Percentiles rank a stretch among this genome's conserved stretches.
Evolutionary conservation across 2,329 filamentous ascomycete genomes (phyloP).

Genomic region (Diplocarpon mali): DNA sequence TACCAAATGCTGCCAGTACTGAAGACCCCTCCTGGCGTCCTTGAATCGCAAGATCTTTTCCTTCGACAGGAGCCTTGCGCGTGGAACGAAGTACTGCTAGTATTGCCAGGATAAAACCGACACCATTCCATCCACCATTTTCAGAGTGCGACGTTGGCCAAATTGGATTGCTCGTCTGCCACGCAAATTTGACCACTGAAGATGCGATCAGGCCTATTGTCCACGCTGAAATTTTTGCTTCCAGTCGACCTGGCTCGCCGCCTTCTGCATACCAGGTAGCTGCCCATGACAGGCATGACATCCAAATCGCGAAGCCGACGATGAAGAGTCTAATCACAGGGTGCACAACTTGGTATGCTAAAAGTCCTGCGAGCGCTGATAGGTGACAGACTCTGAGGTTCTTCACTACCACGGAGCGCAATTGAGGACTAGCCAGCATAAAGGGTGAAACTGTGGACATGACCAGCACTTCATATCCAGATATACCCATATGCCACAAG

Average conservation of each 20-base stretch:
- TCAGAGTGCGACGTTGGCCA: slow-evolving; percentile 87
- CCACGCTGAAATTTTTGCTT: slow-evolving; percentile 73
- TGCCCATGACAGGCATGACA: slow-evolving; percentile 75
- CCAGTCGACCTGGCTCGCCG: slow-evolving; percentile 61
- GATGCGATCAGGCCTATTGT: slow-evolving; percentile 74
- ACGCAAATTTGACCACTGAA: slow-evolving; percentile 83
- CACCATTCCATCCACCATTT: slow-evolving; percentile 89
- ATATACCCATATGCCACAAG: slow-evolving; percentile 98
- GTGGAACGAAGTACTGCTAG: slow-evolving; percentile 68
- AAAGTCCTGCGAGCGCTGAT: slow-evolving; percentile 64
- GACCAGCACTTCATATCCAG: slow-evolving; percentile 84
- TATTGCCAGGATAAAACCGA: slow-evolving; percentile 65
- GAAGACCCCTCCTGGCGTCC: slow-evolving; percentile 56
- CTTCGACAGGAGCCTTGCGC: slow-evolving; percentile 44
- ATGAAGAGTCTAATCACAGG: slow-evolving; percentile 69
- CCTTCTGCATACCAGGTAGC: slow-evolving; percentile 73
- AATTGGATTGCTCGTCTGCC: slow-evolving; percentile 88
- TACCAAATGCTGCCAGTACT: slow-evolving; percentile 60
- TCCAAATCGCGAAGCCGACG: slow-evolving; percentile 69
- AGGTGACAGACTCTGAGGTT: slow-evolving; percentile 65
- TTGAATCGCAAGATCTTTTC: slow-evolving; percentile 31
- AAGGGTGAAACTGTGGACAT: slow-evolving; percentile 76
- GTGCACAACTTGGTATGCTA: slow-evolving; percentile 65
- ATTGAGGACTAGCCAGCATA: slow-evolving; percentile 57
- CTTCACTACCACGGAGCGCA: slow-evolving; percentile 57